Base-by-base conservation (phyloP, 140 eudicot genomes). In the Cichorium intybus region DNA sequence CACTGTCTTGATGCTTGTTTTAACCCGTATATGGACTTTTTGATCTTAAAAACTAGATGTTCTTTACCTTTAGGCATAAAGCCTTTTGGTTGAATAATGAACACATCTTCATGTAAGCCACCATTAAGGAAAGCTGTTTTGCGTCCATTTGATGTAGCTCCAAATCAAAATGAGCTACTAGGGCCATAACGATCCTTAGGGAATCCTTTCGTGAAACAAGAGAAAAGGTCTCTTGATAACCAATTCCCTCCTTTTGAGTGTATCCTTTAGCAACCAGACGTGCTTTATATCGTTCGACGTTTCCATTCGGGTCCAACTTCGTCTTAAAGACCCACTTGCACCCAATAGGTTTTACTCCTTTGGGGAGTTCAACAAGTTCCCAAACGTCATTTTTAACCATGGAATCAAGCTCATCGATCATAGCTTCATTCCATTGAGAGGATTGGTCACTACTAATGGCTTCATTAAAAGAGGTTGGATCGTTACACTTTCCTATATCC, bases 51-150 rank as follows among this genome's bases (percentile, higher is more conserved):
- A n/a, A n/a, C n/a, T n/a, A n/a, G n/a, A n/a, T n/a, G n/a, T n/a
- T n/a, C n/a, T n/a, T n/a, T n/a, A n/a, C n/a, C n/a, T n/a, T n/a
- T n/a, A n/a, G n/a, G n/a, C n/a, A n/a, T n/a, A n/a, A n/a, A n/a
- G n/a, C n/a, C n/a, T n/a, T n/a, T n/a, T n/a, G n/a, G n/a, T n/a
- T n/a, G n/a, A n/a, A n/a, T n/a, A 15, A 51, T 51, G 10, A 51
- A 51, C 57, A 51, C 28, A 51, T 51, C n/a, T 22, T 51, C 29
- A 20, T 51, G 57, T 51, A 51, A 51, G 14, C 22, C 57, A 51
- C 29, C 28, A 21, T 51, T 51, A 21, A 51, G 56, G n/a, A 50
- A 50, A 20, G n/a, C 15, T 2, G 27, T 50, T 50, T 50, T 50
- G 9, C 29, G 24, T 51, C 57, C 28, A 21, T 51, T 21, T 51